phyloP scores from a whole-genome alignment of 2,329 filamentous ascomycete genomes.

The Septoria petroselini region DNA sequence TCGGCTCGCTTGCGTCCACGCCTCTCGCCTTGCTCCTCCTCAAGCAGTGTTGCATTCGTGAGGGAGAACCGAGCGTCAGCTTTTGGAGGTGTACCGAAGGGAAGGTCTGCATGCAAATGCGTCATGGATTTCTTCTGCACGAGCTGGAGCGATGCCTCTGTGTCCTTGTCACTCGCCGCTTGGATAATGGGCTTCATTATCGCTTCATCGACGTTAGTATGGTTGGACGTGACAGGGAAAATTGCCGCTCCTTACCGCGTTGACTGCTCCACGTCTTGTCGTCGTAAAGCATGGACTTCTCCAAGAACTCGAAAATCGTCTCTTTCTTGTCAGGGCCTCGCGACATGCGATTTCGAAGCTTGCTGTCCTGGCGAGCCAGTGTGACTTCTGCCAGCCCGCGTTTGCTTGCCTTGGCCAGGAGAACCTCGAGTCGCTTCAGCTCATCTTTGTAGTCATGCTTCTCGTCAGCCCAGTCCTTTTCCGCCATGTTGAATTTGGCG shows the following conservation, averaged over 20 bases:
- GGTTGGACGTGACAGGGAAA: background rate
- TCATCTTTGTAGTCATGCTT: conserved; percentile 42
- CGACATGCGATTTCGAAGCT: conserved; percentile 33
- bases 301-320: conserved; percentile 37
- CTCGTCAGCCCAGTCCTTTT: conserved; percentile 37
- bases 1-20: conserved; percentile 16
- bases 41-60: conserved; percentile 27
- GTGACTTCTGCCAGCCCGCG: conserved; percentile 44
- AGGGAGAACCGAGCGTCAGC: conserved; percentile 26
- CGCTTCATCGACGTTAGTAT: conserved; percentile 30
- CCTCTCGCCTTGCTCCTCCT: conserved; percentile 18
- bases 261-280: conserved; percentile 33
- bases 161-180: conserved; percentile 43
- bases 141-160: conserved; percentile 41
- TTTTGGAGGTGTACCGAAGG: conserved; percentile 37
- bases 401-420: conserved; percentile 42
- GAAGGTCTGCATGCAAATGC: conserved; percentile 33
- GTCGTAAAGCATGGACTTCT: conserved; percentile 27
- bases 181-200: conserved; percentile 26
- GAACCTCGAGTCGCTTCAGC: conserved; percentile 45
- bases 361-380: conserved; percentile 43
- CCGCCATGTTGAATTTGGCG: conserved; percentile 31
- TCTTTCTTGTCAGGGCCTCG: conserved; percentile 28
- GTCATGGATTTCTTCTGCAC: conserved; percentile 37
- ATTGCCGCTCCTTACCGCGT: conserved; percentile 30